Conservation (phyloP, 2,329 filamentous ascomycete genomes). For the Aspergillus ochraceus region DNA sequence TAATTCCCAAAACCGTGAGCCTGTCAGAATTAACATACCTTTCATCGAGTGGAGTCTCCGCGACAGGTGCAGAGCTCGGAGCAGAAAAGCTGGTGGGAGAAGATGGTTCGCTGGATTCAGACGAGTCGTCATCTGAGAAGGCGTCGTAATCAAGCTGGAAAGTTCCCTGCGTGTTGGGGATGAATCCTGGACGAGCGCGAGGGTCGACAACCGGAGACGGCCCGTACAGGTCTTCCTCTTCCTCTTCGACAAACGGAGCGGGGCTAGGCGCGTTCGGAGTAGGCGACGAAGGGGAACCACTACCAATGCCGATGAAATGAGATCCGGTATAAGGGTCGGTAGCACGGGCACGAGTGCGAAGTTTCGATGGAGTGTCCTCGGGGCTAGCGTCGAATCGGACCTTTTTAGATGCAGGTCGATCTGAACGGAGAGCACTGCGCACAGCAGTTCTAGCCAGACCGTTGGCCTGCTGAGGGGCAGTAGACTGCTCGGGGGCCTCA, state of each 20-base stretch:
- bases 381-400: slow-evolving; percentile 37
- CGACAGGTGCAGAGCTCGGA: neutral
- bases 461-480: slow-evolving; percentile 8
- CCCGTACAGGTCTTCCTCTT: neutral
- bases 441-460: slow-evolving; percentile 12
- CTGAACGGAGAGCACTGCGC: slow-evolving; percentile 18
- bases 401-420: slow-evolving; percentile 27
- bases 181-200: slow-evolving; percentile 20
- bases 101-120: slow-evolving; percentile 15
- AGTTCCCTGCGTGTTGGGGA: slow-evolving; percentile 26
- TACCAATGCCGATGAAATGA: slow-evolving; percentile 24
- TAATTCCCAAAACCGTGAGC: neutral
- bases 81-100: slow-evolving; percentile 13
- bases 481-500: neutral
- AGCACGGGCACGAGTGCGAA: slow-evolving; percentile 20
- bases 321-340: slow-evolving; percentile 25
- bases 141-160: slow-evolving; percentile 33
- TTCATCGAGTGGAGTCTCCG: slow-evolving; percentile 9
- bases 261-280: slow-evolving; percentile 10
- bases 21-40: slow-evolving; percentile 11
- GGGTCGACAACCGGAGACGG: slow-evolving; percentile 2
- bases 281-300: slow-evolving; percentile 12
- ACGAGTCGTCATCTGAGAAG: slow-evolving; percentile 26
- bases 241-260: neutral
- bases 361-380: slow-evolving; percentile 34